Evolutionary conservation across 208 protist genomes (phyloP).

Genomic region (Leishmania martiniquensis): DNA sequence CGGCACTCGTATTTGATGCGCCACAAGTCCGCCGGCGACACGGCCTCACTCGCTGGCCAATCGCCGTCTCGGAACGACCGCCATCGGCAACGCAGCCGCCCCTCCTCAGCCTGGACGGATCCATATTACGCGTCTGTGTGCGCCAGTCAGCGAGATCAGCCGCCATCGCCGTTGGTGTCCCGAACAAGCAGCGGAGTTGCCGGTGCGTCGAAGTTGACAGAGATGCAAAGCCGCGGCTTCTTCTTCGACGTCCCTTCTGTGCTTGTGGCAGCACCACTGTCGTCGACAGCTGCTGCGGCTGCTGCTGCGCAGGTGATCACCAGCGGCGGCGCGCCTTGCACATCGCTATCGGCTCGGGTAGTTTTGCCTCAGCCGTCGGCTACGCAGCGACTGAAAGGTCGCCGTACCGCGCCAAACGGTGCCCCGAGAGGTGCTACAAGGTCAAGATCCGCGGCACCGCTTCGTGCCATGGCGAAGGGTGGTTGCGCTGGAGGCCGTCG

Average conservation of each 20-base stretch:
- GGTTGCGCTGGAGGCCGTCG: neutral
- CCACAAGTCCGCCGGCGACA: neutral
- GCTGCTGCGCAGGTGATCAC: slow-evolving; percentile 26
- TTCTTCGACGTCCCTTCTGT: slow-evolving; percentile 26
- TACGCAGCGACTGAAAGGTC: neutral
- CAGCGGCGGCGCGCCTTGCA: neutral
- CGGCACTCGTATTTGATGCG: too few species aligned
- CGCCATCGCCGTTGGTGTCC: neutral
- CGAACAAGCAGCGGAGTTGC: neutral
- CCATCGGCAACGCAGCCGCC: neutral
- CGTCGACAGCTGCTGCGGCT: slow-evolving; percentile 12
- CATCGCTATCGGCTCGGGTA: neutral
- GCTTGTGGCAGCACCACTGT: slow-evolving; percentile 22
- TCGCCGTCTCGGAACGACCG: neutral
- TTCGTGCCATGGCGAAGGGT: neutral
- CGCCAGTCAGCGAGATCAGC: neutral
- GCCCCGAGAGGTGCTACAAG: neutral
- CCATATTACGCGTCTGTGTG: slow-evolving; percentile 1
- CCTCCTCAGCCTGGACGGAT: neutral
- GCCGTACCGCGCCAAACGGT: neutral
- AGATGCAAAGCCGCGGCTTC: slow-evolving; percentile 15
- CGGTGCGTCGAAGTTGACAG: neutral
- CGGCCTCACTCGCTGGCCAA: neutral
- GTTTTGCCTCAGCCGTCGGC: neutral
- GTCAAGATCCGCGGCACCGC: neutral